Base-by-base conservation (phyloP, 768 basidiomycete genomes). In the Rhizopogon vinicolor region DNA sequence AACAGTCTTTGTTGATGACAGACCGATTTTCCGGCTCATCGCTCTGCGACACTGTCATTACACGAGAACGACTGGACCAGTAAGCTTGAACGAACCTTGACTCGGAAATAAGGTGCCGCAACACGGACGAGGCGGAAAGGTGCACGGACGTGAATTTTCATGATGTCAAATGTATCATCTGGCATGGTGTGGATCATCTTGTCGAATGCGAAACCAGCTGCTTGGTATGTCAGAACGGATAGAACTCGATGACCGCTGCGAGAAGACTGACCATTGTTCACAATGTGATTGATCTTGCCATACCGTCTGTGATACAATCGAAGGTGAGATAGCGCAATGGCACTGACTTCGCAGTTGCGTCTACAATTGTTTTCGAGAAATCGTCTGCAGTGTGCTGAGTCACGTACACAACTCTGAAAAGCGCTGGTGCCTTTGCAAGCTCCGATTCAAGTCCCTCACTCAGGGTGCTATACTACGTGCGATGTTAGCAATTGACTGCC, bases 141-240 rank as follows among this genome's bases (percentile, higher is more conserved):
- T 3, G 91, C 89, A 50, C 87, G 84, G 62, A 91, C 86, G 69
- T 93, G 92, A 51, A 93, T 84, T 66, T 87, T 89, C 69, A 87
- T 75, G 61, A 93, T 77, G 58, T 91, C 86, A 66, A 82, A 93
- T 1, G 83, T 80, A 43, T 91, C 88, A 71, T 93, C 91, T 3
- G 87, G 84, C 57, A 86, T 91, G 5, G 89, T 91, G 72, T 91
- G 91, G 40, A 92, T 75, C 91, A 93, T 93, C 70, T 86, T 87
- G 78, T 91, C 88, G 62, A 80, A 89, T 7, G 88, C 89, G 74
- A 90, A 90, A 46, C 85, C 86, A 45, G 86, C 85, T 83, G 58
- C 50, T 16, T 3, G 8, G 16, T 29, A 3, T 46, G 35, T 58
- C 19, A 58, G 29, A 33, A 22, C 35, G 14, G 29, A 60, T 10